Conservation (phyloP, 441 rosid species). For the Theobroma grandiflorum region DNA sequence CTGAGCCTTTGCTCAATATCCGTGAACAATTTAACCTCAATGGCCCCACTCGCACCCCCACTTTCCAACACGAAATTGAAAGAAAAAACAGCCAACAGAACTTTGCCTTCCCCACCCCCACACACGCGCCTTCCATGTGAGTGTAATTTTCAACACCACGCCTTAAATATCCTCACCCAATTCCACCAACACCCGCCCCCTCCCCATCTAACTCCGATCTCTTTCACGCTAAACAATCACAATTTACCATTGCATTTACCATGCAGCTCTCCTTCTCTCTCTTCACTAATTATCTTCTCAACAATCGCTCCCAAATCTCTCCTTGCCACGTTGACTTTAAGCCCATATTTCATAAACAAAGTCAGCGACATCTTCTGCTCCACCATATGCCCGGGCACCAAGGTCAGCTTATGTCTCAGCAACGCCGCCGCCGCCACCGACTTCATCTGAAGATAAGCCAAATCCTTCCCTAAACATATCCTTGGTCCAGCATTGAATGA, state of each 20-base stretch:
- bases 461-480: constrained; percentile 81
- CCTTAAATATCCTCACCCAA: constrained; percentile 18
- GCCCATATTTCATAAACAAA: constrained; percentile 89
- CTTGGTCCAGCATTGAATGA: constrained; percentile 97
- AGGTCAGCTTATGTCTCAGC: constrained; percentile 73
- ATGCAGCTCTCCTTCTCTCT: constrained; percentile 30
- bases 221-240: constrained; percentile 28
- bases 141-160: neutral
- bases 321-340: constrained; percentile 64
- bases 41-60: neutral
- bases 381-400: constrained; percentile 75
- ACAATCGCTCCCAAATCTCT: constrained; percentile 61
- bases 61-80: neutral
- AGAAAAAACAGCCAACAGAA: neutral
- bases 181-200: constrained; percentile 24
- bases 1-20: neutral
- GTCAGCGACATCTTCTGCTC: constrained; percentile 98
- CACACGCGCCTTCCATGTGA: constrained; percentile 29
- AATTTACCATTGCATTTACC: constrained; percentile 24
- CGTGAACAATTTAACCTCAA: constrained; percentile 6
- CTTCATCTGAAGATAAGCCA: constrained; percentile 95
- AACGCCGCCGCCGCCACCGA: constrained; percentile 85
- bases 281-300: constrained; percentile 33
- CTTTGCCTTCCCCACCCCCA: neutral
- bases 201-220: constrained; percentile 33